Conservation (phyloP, 148 eudicot species). For the Nyssa sinensis region DNA sequence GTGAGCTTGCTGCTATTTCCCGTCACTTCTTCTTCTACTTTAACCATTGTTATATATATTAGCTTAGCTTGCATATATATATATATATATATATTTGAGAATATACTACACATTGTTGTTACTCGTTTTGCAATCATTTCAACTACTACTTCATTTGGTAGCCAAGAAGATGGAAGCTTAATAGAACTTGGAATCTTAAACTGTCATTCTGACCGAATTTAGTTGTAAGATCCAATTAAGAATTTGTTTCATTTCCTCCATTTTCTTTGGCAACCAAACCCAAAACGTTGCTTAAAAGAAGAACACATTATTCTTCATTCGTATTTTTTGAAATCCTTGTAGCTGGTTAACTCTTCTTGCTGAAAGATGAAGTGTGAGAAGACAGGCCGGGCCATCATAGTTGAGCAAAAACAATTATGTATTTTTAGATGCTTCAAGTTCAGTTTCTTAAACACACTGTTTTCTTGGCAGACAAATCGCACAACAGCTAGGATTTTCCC, state of each 20-base stretch:
- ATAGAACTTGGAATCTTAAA: no score
- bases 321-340: neutral
- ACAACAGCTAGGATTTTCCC: slow-evolving; percentile 99
- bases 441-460: neutral
- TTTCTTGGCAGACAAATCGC: slow-evolving; percentile 82
- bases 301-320: neutral
- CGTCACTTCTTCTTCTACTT: no score
- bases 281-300: neutral
- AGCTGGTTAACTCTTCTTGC: no score
- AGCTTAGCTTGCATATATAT: neutral
- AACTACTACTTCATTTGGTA: no score
- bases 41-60: neutral
- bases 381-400: no score
- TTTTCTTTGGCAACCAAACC: neutral
- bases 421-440: neutral
- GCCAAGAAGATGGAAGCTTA: neutral
- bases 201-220: no score
- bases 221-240: slow-evolving; percentile 1
- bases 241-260: neutral
- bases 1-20: slow-evolving; percentile 42
- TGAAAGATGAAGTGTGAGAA: no score
- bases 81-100: neutral
- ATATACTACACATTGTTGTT: no score
- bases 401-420: no score
- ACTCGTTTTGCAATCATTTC: no score